Evolutionary conservation across 2,329 filamentous ascomycete species (phyloP).

Genomic region (Colletotrichum horii): DNA sequence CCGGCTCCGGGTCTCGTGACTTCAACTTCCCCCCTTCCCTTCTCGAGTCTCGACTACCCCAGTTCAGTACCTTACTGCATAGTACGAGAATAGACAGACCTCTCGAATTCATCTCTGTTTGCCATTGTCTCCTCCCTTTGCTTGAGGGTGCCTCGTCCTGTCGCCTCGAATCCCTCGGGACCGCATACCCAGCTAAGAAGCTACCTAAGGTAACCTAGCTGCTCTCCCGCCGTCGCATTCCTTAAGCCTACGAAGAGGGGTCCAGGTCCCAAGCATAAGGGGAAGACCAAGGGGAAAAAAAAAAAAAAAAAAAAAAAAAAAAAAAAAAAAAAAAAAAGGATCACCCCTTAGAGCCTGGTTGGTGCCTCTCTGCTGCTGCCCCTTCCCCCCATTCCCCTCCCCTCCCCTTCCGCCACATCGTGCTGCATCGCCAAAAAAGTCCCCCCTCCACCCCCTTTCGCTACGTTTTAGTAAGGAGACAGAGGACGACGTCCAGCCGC

Average conservation of each 20-base stretch:
- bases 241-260: not conserved
- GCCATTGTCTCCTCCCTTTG: not conserved
- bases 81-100: not conserved
- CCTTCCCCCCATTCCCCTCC: not conserved
- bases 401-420: not conserved
- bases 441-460: not conserved
- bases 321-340: not conserved
- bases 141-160: not conserved
- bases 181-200: not conserved
- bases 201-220: constrained; percentile 8
- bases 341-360: not conserved
- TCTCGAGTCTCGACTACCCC: not conserved
- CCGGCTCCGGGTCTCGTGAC: constrained; percentile 14
- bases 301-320: not conserved
- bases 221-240: not conserved
- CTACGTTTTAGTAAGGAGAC: not conserved
- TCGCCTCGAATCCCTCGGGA: not conserved
- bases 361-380: not conserved
- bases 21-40: not conserved
- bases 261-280: not conserved
- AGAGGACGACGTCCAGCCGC: not conserved
- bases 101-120: not conserved
- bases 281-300: not conserved
- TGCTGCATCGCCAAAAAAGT: not conserved
- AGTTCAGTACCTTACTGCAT: not conserved